These are phyloP conservation scores for Fallopia convolvulus DNA, from an alignment of 148 eudicot species.

Conservation along the genomic window DNA sequence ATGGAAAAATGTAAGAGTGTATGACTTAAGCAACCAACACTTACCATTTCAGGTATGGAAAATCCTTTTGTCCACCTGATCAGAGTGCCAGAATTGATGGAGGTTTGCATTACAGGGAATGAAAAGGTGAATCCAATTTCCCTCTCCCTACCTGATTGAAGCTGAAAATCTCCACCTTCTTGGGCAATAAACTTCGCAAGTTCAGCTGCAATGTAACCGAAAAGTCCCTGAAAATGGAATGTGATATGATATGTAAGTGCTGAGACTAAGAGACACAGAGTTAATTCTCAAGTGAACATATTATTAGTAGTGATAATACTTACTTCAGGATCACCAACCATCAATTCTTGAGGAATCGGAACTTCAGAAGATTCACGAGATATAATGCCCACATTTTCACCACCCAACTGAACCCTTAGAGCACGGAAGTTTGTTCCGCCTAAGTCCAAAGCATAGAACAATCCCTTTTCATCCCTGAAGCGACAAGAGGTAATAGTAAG, in stretches of 20 bases:
- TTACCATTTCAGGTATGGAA: conserved; percentile 30
- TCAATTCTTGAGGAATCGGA: conserved; percentile 24
- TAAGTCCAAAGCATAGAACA: conserved; percentile 37
- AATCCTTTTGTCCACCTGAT: conserved; percentile 39
- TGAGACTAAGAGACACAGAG: not conserved
- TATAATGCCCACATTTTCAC: conserved; percentile 8
- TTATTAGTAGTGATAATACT: conserved; percentile 6
- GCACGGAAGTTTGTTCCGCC: conserved; percentile 46
- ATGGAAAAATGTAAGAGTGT: conserved; percentile 10
- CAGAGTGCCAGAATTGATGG: conserved; percentile 33
- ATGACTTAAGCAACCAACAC: not conserved
- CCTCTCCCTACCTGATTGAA: conserved; percentile 23
- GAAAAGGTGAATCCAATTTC: conserved; percentile 45
- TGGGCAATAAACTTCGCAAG: conserved; percentile 17
- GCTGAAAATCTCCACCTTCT: conserved; percentile 15
- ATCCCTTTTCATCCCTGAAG: conserved; percentile 33
- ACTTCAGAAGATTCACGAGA: conserved; percentile 15
- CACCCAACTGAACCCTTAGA: conserved; percentile 29
- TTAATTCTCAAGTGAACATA: not conserved
- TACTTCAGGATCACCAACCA: conserved; percentile 30
- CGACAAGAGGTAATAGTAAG: not conserved
- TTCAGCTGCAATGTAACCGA: conserved; percentile 35
- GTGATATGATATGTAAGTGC: not conserved
- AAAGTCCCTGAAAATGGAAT: conserved; percentile 26
- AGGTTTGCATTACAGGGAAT: conserved; percentile 34